Conservation (phyloP, 75 land plant species). For the Picea glauca region DNA sequence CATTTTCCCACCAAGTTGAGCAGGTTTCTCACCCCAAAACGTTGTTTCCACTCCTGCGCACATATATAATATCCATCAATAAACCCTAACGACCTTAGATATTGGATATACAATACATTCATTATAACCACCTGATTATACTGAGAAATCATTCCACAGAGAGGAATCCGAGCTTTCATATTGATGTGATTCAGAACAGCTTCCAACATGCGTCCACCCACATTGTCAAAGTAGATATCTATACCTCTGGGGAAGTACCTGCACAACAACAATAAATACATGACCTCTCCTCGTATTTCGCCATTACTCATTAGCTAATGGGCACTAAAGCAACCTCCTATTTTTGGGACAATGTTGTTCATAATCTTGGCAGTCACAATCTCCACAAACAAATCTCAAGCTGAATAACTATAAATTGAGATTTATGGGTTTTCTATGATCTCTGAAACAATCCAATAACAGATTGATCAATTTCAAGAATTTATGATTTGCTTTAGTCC, state of each 20-base stretch:
- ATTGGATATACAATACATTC: not conserved
- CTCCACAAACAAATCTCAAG: too few relatives aligned
- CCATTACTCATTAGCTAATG: not conserved
- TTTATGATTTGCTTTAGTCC: too few relatives aligned
- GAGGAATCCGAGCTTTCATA: conserved; percentile 21
- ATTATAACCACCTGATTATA: conserved; percentile 25
- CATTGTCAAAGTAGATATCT: conserved; percentile 47
- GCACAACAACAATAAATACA: not conserved
- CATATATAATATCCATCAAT: not conserved
- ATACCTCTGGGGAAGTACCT: conserved; percentile 48
- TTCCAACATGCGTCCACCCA: conserved; percentile 49
- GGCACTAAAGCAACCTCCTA: not conserved
- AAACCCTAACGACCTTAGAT: not conserved
- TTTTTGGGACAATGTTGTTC: not conserved
- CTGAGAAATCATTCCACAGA: conserved; percentile 50
- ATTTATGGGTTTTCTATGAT: too few relatives aligned
- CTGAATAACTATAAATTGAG: too few relatives aligned
- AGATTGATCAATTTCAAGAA: too few relatives aligned
- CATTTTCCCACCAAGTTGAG: conserved; percentile 30
- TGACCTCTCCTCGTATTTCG: too few relatives aligned
- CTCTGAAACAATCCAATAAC: too few relatives aligned
- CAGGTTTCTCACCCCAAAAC: conserved; percentile 40
- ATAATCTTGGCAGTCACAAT: too few relatives aligned
- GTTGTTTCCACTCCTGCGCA: conserved; percentile 33
- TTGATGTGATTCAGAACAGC: conserved; percentile 45